These are phyloP conservation scores for Cylindricascospora bacillispora DNA, from an alignment of 1,139 yeast genomes.

Conservation along the genomic window DNA sequence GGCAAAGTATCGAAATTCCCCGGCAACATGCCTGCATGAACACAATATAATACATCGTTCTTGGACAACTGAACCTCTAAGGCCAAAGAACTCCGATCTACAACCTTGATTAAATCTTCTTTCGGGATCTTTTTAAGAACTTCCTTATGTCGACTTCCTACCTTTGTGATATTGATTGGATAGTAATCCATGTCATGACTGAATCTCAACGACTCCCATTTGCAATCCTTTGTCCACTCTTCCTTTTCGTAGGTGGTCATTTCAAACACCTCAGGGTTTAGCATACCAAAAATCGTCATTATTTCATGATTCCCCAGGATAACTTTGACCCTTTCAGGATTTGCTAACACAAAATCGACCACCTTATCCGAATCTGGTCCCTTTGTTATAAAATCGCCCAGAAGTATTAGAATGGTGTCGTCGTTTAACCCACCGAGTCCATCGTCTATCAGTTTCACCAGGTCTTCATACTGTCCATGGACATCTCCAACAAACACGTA, in stretches of 20 bases:
- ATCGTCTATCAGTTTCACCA: slow-evolving; percentile 46
- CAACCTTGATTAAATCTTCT: slow-evolving; percentile 8
- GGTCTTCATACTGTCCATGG: slow-evolving; percentile 60
- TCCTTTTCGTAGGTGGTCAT: slow-evolving; percentile 1
- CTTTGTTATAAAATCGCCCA: slow-evolving; percentile 80
- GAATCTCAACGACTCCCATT: slow-evolving; percentile 8
- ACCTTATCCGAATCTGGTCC: slow-evolving; percentile 69
- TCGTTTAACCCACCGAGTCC: slow-evolving; percentile 32
- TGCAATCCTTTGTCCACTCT: background rate
- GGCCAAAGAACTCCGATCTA: slow-evolving; percentile 13
- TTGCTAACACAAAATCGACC: slow-evolving; percentile 74
- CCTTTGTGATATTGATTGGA: slow-evolving; percentile 9
- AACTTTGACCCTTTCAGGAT: slow-evolving; percentile 32
- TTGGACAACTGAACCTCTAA: slow-evolving; percentile 9
- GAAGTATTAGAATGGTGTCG: slow-evolving; percentile 26
- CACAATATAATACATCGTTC: slow-evolving; percentile 12
- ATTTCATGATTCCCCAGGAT: slow-evolving; percentile 33
- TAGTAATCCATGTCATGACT: slow-evolving; percentile 9
- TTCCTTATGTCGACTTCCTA: too few relatives aligned
- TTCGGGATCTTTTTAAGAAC: too few relatives aligned
- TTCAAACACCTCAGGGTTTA: too few relatives aligned
- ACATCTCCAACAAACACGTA: slow-evolving; percentile 66
- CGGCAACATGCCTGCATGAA: slow-evolving; percentile 24
- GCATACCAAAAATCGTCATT: slow-evolving; percentile 21
- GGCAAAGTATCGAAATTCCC: slow-evolving; percentile 12